Percentiles rank a stretch among this genome's conserved stretches.
Conservation (phyloP, 169 alveolate species). For the Plasmodium yoelii region DNA sequence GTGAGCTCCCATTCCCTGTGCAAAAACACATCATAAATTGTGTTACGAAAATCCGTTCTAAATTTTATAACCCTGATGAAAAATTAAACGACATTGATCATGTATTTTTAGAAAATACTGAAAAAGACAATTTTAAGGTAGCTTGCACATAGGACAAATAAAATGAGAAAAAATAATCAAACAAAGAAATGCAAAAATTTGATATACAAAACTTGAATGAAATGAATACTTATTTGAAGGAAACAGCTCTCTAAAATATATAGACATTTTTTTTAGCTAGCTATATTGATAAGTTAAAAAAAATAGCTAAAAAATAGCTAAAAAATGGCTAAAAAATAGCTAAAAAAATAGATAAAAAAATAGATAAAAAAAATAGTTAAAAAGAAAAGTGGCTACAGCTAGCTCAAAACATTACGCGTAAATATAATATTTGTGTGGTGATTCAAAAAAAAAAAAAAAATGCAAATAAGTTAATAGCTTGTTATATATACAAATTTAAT, state of each 20-base stretch:
- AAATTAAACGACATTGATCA: not conserved
- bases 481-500: no score
- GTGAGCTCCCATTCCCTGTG: constrained; percentile 91
- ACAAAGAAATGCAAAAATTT: not conserved
- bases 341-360: no score
- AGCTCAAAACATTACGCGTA: no score
- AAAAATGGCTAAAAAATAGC: not conserved
- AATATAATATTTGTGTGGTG: not conserved
- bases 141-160: not conserved
- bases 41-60: constrained; percentile 94
- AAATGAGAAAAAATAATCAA: not conserved
- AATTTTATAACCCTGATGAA: constrained; percentile 83
- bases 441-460: not conserved
- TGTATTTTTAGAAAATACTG: not conserved
- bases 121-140: not conserved
- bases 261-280: constrained; percentile 30
- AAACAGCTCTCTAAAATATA: constrained; percentile 53
- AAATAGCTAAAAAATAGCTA: not conserved
- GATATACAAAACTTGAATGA: not conserved
- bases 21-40: constrained; percentile 93
- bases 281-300: not conserved
- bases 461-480: not conserved
- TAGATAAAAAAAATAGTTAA: not conserved
- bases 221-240: constrained; percentile 63
- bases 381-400: not conserved